These are phyloP conservation scores for Gonapodya prolifera DNA, from an alignment of 192 early-diverging fungal species.

Conservation along the genomic window DNA sequence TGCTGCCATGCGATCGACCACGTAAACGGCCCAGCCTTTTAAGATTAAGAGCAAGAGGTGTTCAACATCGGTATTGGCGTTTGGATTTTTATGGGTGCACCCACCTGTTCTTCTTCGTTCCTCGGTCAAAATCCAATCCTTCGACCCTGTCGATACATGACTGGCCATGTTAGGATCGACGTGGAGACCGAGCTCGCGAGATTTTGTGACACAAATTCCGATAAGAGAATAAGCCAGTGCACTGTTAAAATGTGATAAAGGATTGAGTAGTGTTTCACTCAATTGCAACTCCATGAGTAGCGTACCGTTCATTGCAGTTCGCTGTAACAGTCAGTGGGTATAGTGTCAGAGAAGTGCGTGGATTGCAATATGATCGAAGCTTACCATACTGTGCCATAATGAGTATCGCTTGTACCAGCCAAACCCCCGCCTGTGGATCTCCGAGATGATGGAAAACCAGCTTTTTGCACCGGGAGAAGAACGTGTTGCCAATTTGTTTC, in stretches of 20 bases:
- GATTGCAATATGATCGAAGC: too few relatives aligned
- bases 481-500: neutral
- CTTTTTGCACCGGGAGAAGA: neutral
- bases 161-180: neutral
- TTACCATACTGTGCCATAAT: neutral
- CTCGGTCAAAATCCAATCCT: neutral
- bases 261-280: too few relatives aligned
- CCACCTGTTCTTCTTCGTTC: neutral
- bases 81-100: too few relatives aligned
- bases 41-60: too few relatives aligned
- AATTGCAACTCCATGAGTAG: too few relatives aligned
- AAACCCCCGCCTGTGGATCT: neutral
- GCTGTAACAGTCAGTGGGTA: too few relatives aligned
- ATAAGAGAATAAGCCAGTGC: neutral
- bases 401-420: neutral
- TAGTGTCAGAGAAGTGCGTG: too few relatives aligned
- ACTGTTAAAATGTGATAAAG: neutral
- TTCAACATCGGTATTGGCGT: too few relatives aligned
- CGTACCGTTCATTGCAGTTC: neutral
- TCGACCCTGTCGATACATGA: neutral
- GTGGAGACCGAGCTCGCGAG: neutral
- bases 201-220: neutral
- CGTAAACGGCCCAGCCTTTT: neutral
- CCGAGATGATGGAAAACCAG: neutral
- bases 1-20: neutral